Evolutionary conservation across 2,329 filamentous ascomycete species (phyloP).

Genomic region (Teratosphaeriaceae sp.): DNA sequence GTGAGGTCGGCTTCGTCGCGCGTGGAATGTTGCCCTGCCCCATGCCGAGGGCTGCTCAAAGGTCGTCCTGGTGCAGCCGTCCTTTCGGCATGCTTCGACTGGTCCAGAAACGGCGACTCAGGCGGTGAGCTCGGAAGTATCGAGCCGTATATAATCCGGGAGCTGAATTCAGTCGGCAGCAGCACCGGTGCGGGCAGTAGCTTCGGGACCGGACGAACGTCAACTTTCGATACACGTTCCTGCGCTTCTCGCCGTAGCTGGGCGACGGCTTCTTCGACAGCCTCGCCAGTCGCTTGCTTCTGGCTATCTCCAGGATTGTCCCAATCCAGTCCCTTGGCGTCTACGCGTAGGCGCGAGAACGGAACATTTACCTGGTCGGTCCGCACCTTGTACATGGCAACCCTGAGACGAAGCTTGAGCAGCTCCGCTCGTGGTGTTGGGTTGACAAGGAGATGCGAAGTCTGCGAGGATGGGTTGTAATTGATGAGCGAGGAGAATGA

Average conservation of each 20-base stretch:
- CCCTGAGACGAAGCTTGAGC: constrained; percentile 59
- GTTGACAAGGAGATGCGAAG: constrained; percentile 7
- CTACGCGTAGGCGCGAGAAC: constrained; percentile 48
- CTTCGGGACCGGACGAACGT: constrained; percentile 11
- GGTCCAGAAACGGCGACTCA: not conserved
- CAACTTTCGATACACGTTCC: not conserved
- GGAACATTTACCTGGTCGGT: constrained; percentile 65
- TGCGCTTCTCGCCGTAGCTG: constrained; percentile 15
- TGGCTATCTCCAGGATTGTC: not conserved
- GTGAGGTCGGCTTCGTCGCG: constrained; percentile 27
- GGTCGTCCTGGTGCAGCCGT: not conserved
- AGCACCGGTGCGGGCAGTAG: constrained; percentile 35
- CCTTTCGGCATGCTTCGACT: not conserved
- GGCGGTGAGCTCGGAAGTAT: constrained; percentile 29
- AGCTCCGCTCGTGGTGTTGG: constrained; percentile 50
- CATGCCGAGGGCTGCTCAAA: too few species aligned
- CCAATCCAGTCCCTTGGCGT: not conserved
- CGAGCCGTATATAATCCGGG: constrained; percentile 29
- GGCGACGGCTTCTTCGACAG: constrained; percentile 23
- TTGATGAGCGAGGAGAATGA: constrained; percentile 45
- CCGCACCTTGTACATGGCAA: constrained; percentile 68
- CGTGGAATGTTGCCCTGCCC: too few species aligned
- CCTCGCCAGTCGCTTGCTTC: constrained; percentile 8
- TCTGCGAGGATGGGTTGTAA: constrained; percentile 37
- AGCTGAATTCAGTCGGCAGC: constrained; percentile 32